Percentiles rank a stretch among this genome's conserved stretches.
phyloP scores from a whole-genome alignment of 2,329 filamentous ascomycete genomes.

The Pestalotiopsis fici region DNA sequence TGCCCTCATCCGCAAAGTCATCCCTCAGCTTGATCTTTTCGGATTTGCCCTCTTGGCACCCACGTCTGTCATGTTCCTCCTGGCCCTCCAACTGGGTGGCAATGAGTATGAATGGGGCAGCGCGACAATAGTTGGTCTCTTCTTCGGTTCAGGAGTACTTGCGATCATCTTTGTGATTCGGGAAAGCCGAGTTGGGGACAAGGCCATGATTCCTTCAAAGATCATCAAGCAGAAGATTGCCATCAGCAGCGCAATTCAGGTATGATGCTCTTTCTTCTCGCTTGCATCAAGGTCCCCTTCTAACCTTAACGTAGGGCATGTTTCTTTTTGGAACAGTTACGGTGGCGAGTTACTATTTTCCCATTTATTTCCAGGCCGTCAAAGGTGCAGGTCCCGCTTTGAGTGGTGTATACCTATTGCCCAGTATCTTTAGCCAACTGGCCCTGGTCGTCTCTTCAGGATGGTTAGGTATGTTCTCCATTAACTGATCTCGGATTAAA shows the following conservation, averaged over 20 bases:
- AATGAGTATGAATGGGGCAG: conserved; percentile 37
- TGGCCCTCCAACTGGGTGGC: conserved; percentile 43
- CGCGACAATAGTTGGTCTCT: conserved; percentile 35
- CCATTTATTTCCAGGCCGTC: conserved; percentile 7
- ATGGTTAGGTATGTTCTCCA: conserved; percentile 18
- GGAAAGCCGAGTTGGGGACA: conserved; percentile 43
- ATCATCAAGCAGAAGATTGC: conserved; percentile 44
- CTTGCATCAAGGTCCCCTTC: not conserved
- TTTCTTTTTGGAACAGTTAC: not conserved
- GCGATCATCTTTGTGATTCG: conserved; percentile 38
- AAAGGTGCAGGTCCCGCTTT: conserved; percentile 22
- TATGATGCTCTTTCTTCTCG: conserved; percentile 14
- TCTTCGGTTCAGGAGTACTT: conserved; percentile 33
- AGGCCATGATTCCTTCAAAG: conserved; percentile 50
- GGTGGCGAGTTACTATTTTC: conserved; percentile 21
- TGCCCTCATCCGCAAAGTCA: conserved; percentile 15
- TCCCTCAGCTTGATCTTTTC: conserved; percentile 36
- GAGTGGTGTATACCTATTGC: conserved; percentile 33
- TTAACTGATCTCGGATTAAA: not conserved
- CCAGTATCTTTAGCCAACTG: conserved; percentile 35
- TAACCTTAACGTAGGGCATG: not conserved
- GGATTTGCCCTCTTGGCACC: conserved; percentile 42
- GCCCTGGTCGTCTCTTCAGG: conserved; percentile 57
- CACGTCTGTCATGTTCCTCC: conserved; percentile 40
- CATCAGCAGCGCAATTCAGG: conserved; percentile 39